phyloP scores from a whole-genome alignment of 805 yeast genomes.

The Citeromyces matritensis region DNA sequence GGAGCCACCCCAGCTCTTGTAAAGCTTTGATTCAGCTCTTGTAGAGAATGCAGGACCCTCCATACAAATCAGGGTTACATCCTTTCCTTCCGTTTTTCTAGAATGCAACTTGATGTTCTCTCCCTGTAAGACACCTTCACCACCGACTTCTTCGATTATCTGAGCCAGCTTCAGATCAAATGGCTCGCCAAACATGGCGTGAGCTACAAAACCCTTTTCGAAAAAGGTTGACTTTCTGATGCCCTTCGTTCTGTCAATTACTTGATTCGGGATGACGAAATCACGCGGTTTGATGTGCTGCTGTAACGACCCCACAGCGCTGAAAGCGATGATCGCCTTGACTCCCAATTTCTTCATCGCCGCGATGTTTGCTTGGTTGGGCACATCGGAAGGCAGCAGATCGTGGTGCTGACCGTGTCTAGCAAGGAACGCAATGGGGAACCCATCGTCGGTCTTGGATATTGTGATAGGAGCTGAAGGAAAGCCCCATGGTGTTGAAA shows the following conservation, averaged over 20 bases:
- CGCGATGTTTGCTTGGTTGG: conserved; percentile 88
- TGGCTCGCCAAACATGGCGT: conserved; percentile 95
- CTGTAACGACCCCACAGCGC: conserved; percentile 93
- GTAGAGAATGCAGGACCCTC: conserved; percentile 98
- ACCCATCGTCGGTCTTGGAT: conserved; percentile 60
- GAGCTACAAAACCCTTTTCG: conserved; percentile 90
- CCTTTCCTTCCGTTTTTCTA: conserved; percentile 47
- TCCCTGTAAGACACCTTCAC: conserved; percentile 35
- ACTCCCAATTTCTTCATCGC: conserved; percentile 84
- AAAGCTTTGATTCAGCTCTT: conserved; percentile 86
- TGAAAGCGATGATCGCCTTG: conserved; percentile 77
- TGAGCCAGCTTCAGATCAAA: conserved; percentile 65
- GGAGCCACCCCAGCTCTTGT: conserved; percentile 80
- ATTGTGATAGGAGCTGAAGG: conserved; percentile 92
- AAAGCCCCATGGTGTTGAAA: conserved; percentile 94
- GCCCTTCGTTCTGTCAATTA: conserved; percentile 95
- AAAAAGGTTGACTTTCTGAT: conserved; percentile 81
- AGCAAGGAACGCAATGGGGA: conserved; percentile 85
- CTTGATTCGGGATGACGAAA: conserved; percentile 91
- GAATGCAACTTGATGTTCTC: conserved; percentile 48
- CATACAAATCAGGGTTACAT: conserved; percentile 86
- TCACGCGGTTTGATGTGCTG: conserved; percentile 86
- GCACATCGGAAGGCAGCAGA: conserved; percentile 82
- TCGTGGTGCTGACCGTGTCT: conserved; percentile 92
- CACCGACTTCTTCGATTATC: conserved; percentile 40